phyloP scores from a whole-genome alignment of 2,329 filamentous ascomycete genomes.

The Colletotrichum tropicale region DNA sequence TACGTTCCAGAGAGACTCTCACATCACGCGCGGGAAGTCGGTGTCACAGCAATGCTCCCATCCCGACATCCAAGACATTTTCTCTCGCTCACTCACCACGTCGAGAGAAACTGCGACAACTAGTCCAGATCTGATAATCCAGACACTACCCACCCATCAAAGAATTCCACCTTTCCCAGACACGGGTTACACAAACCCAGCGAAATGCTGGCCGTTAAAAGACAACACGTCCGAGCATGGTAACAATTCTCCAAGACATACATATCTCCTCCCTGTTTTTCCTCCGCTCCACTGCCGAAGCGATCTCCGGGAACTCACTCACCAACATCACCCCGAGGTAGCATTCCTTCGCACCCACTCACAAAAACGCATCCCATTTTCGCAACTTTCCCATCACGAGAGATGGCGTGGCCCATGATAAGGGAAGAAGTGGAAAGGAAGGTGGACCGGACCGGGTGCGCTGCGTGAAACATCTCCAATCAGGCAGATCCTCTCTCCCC shows the following conservation, averaged over 20 bases:
- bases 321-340: neutral
- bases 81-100: neutral
- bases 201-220: neutral
- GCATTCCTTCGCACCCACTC: neutral
- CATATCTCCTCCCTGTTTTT: neutral
- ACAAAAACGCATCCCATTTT: neutral
- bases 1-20: neutral
- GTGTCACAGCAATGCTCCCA: neutral
- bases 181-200: neutral
- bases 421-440: neutral
- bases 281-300: neutral
- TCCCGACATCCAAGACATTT: neutral
- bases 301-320: neutral
- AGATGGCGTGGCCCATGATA: neutral
- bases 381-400: conserved; percentile 3
- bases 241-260: neutral
- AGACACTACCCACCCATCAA: neutral
- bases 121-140: neutral
- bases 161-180: neutral
- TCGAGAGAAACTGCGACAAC: neutral
- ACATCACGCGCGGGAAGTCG: neutral
- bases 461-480: conserved; percentile 12
- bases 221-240: neutral
- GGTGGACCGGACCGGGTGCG: neutral
- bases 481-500: neutral